These are phyloP conservation scores for Coniochaeta sp. DNA, from an alignment of 2,329 filamentous ascomycete species.

Conservation along the genomic window DNA sequence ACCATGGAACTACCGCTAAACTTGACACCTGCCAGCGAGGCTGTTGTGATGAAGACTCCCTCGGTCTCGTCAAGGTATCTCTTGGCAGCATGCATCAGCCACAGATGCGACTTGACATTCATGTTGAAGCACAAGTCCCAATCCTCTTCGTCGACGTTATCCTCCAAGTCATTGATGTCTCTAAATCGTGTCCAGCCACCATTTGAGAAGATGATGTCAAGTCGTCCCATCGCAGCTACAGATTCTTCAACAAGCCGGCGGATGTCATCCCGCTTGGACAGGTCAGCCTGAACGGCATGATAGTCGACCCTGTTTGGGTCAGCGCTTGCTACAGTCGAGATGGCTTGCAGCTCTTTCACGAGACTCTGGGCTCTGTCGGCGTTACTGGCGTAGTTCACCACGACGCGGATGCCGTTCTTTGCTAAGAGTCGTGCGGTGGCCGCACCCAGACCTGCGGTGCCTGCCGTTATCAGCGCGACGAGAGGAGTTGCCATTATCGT, in stretches of 20 bases:
- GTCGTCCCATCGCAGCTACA: conserved; percentile 52
- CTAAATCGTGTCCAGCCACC: conserved; percentile 49
- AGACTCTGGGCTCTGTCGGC: conserved; percentile 51
- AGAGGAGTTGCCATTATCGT: conserved; percentile 10
- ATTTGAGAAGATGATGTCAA: conserved; percentile 76
- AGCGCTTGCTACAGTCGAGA: conserved; percentile 40
- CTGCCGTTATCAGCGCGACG: conserved; percentile 41
- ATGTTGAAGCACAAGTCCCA: conserved; percentile 54
- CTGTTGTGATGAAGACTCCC: conserved; percentile 57
- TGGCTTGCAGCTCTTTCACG: conserved; percentile 42
- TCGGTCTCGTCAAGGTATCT: conserved; percentile 46
- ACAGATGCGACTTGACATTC: conserved; percentile 57
- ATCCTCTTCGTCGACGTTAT: conserved; percentile 48
- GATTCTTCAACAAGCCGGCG: conserved; percentile 50
- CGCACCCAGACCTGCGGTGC: conserved; percentile 62
- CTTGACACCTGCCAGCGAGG: conserved; percentile 56
- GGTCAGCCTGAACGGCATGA: conserved; percentile 55
- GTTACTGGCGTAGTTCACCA: conserved; percentile 66
- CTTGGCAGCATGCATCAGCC: conserved; percentile 49
- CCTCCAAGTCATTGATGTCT: conserved; percentile 38
- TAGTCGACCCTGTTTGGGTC: conserved; percentile 25
- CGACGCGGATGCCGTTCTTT: conserved; percentile 58
- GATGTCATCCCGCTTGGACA: conserved; percentile 53
- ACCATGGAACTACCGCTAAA: conserved; percentile 54
- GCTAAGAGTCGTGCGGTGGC: conserved; percentile 62